Evolutionary conservation across 129 eudicot genomes (phyloP).

Genomic region (Heracleum sosnowskyi): DNA sequence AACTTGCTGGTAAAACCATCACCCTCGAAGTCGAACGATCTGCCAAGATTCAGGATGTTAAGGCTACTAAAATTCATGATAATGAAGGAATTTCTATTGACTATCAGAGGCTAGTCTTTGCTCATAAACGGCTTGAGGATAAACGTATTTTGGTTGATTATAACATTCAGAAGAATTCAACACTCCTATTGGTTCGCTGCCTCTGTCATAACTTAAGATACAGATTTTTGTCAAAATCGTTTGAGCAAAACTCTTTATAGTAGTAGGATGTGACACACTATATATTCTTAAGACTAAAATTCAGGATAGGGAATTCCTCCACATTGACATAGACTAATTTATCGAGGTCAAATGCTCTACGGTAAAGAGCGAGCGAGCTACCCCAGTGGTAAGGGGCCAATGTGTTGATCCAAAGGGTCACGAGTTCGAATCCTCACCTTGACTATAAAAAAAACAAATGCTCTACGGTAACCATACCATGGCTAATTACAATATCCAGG

Average conservation of each 20-base stretch:
- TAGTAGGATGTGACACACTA: not conserved
- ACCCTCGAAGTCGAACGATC: not conserved
- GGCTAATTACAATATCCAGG: too few species aligned
- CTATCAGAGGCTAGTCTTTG: not conserved
- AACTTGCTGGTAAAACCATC: not conserved
- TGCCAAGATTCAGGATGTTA: not conserved
- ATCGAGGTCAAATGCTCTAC: not conserved
- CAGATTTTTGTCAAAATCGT: not conserved
- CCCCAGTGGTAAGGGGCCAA: too few species aligned
- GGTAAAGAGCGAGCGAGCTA: too few species aligned
- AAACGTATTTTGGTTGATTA: not conserved
- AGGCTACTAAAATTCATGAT: not conserved
- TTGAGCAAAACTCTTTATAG: not conserved
- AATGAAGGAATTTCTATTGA: not conserved
- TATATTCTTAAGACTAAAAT: not conserved
- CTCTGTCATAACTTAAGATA: not conserved
- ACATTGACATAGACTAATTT: not conserved
- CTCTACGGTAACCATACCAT: too few species aligned
- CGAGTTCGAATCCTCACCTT: too few species aligned
- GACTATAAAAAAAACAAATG: too few species aligned
- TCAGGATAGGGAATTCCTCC: not conserved
- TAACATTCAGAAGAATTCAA: not conserved
- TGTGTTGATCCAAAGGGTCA: too few species aligned
- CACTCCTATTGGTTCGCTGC: not conserved
- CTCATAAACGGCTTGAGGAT: not conserved